Evolutionary conservation across 345 rosid species (phyloP).

Genomic region (Turritis glabra): DNA sequence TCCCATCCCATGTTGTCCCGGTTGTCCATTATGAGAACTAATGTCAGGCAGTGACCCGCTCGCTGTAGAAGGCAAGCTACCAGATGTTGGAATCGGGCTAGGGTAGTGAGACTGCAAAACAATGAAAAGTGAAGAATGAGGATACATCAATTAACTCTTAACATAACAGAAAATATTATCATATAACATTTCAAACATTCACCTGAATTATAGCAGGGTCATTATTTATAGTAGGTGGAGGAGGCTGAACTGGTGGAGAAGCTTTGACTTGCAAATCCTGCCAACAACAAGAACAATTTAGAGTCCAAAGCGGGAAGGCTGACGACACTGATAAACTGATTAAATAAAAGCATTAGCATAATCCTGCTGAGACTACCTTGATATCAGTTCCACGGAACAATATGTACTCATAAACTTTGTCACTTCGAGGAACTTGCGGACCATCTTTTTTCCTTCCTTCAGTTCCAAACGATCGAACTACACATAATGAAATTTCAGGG

Average conservation of each 20-base stretch:
- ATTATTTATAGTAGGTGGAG: slow-evolving; percentile 67
- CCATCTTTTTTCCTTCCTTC: slow-evolving; percentile 76
- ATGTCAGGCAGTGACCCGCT: slow-evolving; percentile 57
- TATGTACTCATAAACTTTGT: slow-evolving; percentile 67
- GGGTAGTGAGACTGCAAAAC: slow-evolving; percentile 86
- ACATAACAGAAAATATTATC: not conserved
- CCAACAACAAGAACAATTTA: slow-evolving; percentile 17
- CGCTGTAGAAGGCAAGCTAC: slow-evolving; percentile 60
- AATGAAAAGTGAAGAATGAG: slow-evolving; percentile 6
- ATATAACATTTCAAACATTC: not conserved
- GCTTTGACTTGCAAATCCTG: slow-evolving; percentile 97
- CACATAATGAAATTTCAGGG: not conserved
- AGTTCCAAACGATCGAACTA: slow-evolving; percentile 78
- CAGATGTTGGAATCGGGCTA: slow-evolving; percentile 54
- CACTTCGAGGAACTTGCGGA: slow-evolving; percentile 59
- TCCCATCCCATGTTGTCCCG: slow-evolving; percentile 60
- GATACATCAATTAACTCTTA: not conserved
- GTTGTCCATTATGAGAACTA: slow-evolving; percentile 53
- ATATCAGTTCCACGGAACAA: slow-evolving; percentile 70
- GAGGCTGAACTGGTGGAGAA: slow-evolving; percentile 76
- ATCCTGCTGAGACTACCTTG: slow-evolving; percentile 46
- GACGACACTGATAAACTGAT: not conserved
- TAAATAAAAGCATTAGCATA: not conserved
- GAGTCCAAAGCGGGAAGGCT: not conserved
- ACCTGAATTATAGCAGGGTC: slow-evolving; percentile 98